These are phyloP conservation scores for Fusarium abutilonis DNA, from an alignment of 2,329 filamentous ascomycete genomes.

Conservation along the genomic window DNA sequence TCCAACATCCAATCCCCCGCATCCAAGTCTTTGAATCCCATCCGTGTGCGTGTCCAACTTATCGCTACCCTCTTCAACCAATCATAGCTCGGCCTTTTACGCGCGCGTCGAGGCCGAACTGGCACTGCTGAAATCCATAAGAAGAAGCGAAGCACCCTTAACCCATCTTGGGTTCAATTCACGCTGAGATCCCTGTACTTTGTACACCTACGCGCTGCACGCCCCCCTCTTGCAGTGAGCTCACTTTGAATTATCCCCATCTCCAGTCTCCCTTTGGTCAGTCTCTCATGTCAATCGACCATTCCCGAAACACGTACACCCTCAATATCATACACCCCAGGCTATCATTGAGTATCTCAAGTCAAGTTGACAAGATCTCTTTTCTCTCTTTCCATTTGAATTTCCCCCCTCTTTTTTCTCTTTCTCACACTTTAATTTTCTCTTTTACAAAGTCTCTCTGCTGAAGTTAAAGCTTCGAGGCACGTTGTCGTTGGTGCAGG, in stretches of 20 bases:
- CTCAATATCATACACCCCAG: conserved; percentile 17
- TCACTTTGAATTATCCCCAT: conserved; percentile 15
- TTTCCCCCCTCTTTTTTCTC: background rate
- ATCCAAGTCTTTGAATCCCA: conserved; percentile 7
- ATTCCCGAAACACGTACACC: conserved; percentile 37
- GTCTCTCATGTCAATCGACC: conserved; percentile 22
- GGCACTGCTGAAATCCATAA: conserved; percentile 6
- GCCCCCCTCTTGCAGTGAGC: conserved; percentile 18
- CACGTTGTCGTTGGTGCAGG: background rate
- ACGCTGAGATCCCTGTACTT: conserved; percentile 11
- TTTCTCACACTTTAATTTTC: background rate
- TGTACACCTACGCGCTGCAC: conserved; percentile 6
- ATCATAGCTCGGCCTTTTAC: conserved; percentile 10
- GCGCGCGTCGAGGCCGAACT: conserved; percentile 29
- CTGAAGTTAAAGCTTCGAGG: background rate
- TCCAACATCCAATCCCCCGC: conserved; percentile 8
- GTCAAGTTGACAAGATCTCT: background rate
- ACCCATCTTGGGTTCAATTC: conserved; percentile 5
- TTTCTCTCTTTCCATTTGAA: background rate
- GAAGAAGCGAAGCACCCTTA: background rate
- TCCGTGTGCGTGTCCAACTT: conserved; percentile 4
- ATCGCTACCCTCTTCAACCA: background rate
- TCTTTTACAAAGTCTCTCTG: background rate
- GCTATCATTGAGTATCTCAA: conserved; percentile 15
- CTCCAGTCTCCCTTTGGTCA: conserved; percentile 34